Evolutionary conservation across 129 eudicot species (phyloP), one percentile per base, ranked within the genome.

Genomic region (Helichrysum umbraculigerum): DNA sequence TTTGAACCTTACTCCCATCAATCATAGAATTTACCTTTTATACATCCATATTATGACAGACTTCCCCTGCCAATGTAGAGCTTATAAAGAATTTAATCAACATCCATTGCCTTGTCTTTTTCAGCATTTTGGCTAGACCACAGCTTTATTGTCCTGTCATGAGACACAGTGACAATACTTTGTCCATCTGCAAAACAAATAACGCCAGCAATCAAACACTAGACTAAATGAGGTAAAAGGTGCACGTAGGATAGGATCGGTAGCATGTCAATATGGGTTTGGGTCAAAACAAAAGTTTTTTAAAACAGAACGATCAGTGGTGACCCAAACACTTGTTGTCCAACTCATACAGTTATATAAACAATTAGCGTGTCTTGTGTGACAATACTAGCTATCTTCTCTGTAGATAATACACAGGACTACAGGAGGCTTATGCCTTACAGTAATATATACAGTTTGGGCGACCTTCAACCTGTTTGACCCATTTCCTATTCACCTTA

Each of bases 91-190:
- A 47, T 60, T 83, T 70, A 87, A 66, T 92, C 98, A 3, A 92
- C 74, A 47, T 89, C 98, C 98, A 90, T 89, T 30, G 81, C 78
- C 83, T 77, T 86, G 9, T 84, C 93, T 66, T 85, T 83, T 69
- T 81, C 88, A 50, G 60, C 28, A 74, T 66, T 79, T 84, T 64
- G 83, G 84, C 87, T 81, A 0, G 96, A 89, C 96, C 96, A 87
- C 22, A 87, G 78, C 74, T 92, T 90, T 76, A 92, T 86, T 6
- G 91, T 88, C 39, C 94, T 86, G 81, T 92, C 98, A 70, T 90
- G 85, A 11, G 98, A 88, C 51, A 92, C 98, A 32, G 98, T 86
- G 7, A 83, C 88, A 52, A 92, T 83, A 73, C 41, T 73, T 72
- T 90, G 92, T 50, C 96, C 98, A 86, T 90, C 98, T 92, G 90